These are phyloP conservation scores for Collybiopsis luxurians DNA, from an alignment of 768 basidiomycete genomes.

Conservation along the genomic window DNA sequence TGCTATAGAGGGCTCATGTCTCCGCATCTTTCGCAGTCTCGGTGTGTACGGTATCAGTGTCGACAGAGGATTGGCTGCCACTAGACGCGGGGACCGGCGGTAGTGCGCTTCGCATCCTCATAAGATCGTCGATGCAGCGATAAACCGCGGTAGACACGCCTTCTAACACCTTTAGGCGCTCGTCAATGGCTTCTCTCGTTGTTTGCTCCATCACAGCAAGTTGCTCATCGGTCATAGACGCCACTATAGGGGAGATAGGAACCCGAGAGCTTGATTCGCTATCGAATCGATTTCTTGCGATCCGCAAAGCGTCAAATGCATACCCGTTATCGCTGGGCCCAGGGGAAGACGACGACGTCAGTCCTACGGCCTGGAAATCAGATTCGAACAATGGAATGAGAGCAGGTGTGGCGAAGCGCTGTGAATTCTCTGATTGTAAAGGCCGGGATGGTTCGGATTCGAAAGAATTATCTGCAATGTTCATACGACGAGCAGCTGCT, in stretches of 20 bases:
- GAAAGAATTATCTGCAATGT: too few relatives aligned
- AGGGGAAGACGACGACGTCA: background rate
- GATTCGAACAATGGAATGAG: constrained; percentile 43
- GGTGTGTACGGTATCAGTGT: background rate
- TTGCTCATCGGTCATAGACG: constrained; percentile 57
- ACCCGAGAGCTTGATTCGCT: background rate
- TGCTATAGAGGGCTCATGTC: too few relatives aligned
- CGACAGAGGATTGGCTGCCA: background rate
- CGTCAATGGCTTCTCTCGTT: constrained; percentile 82
- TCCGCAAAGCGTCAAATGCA: background rate
- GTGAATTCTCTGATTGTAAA: too few relatives aligned
- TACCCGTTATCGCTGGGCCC: background rate
- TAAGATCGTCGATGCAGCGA: constrained; percentile 75
- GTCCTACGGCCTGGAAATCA: constrained; percentile 8
- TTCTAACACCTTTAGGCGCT: constrained; percentile 76
- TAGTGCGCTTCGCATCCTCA: constrained; percentile 70
- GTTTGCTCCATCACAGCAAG: constrained; percentile 60
- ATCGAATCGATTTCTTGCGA: background rate
- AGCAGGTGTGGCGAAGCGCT: constrained; percentile 10
- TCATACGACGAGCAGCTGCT: constrained; percentile 60
- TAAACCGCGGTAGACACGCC: constrained; percentile 73
- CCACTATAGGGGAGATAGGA: constrained; percentile 36
- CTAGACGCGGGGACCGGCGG: constrained; percentile 30
- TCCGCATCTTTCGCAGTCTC: background rate
- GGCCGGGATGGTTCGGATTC: too few relatives aligned